Evolutionary conservation across 169 alveolate species (phyloP).

Genomic region (Sarcocystis neurona): DNA sequence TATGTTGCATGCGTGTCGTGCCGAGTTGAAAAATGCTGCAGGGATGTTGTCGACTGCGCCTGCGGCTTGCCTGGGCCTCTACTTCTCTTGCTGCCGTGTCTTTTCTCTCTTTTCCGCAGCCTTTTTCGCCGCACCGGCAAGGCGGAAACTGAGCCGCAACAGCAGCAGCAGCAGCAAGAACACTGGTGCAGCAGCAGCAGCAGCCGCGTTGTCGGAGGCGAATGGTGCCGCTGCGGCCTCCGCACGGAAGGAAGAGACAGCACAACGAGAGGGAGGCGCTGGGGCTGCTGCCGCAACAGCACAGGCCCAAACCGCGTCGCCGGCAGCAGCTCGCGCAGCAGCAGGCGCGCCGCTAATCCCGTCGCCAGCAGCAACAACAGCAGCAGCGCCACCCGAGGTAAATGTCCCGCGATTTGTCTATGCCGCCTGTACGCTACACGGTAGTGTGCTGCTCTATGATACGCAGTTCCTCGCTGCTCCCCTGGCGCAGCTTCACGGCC

Average conservation of each 20-base stretch:
- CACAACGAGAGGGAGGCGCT: background rate
- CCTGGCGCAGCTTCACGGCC: constrained; percentile 87
- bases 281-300: background rate
- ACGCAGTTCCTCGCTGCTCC: constrained; percentile 84
- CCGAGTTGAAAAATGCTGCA: no score
- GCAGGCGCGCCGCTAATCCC: background rate
- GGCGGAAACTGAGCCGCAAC: no score
- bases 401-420: constrained; percentile 79
- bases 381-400: constrained; percentile 71
- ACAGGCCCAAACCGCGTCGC: background rate
- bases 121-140: no score
- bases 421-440: constrained; percentile 86
- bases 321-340: background rate
- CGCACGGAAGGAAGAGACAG: background rate
- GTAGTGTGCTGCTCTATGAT: constrained; percentile 85
- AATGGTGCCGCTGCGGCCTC: no score
- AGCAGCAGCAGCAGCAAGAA: no score
- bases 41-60: no score
- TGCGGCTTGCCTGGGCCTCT: no score
- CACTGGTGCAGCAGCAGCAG: no score
- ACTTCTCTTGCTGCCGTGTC: no score
- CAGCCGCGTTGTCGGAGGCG: no score
- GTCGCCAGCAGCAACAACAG: background rate
- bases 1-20: no score
- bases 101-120: no score